Base-by-base conservation (phyloP, 805 yeast genomes). In the Saccharomyces paradoxus region DNA sequence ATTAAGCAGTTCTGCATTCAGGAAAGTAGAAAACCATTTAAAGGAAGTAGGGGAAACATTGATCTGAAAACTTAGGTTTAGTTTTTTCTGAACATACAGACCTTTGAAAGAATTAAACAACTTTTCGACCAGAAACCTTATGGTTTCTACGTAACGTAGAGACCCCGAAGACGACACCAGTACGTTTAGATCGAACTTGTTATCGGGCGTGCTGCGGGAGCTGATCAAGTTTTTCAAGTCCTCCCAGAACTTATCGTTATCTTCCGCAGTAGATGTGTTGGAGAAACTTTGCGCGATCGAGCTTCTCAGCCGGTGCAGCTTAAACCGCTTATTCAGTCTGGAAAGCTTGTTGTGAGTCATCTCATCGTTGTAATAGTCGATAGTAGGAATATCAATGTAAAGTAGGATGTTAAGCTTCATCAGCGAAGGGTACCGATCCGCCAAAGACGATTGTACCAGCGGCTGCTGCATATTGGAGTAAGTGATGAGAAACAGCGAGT, bases 361-460 rank as follows among this genome's bases (percentile, higher is more conserved):
- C 54, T 67, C 69, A 57, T 68, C 71, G 46, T 63, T 67, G 55
- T 69, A 66, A 55, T 66, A 68, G 53, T 69, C 73, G 2, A 69
- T 67, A 7, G 71, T 62, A 0, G 73, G 72, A 9, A 69, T 67
- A 58, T 69, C 73, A 26, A 68, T 63, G 52, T 63, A 68, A 14
- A 69, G 50, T 29, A 57, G 57, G 5, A 67, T 56, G 46, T 62
- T 59, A 51, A 64, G 64, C 14, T 58, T 48, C 21, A 2, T 14
- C 24, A 31, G 12, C 14, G 21, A 26, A n/a, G 30, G 24, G 10
- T 17, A 21, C n/a, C 46, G 51, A 4, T 31, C 29, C 7, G 51
- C 46, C 9, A 41, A 17, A 29, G 46, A n/a, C 21, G 41, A 14
- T 49, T 28, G 21, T 46, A 44, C n/a, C 22, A 41, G 17, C 17